Base-by-base conservation (phyloP, 768 basidiomycete genomes). In the Leccinum obscurum region DNA sequence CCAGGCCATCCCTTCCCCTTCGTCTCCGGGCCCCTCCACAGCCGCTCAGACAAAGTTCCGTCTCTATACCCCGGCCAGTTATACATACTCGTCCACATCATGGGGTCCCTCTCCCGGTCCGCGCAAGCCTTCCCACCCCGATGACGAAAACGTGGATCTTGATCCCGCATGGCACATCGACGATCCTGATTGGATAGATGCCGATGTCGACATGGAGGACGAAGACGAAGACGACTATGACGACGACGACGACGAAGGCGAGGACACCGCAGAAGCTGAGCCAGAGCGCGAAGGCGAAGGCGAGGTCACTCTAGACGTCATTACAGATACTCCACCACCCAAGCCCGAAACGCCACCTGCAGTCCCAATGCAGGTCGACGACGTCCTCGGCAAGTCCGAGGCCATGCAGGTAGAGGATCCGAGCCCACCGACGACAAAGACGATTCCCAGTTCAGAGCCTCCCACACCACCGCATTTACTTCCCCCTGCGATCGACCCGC, bases 51-150 rank as follows among this genome's bases (percentile, higher is more conserved):
- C 73, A 6, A 68, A 64, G 22, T 74, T 74, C 26, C 62, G 72
- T n/a, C 62, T 73, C 6, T 73, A 73, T 41, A 74, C 72, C 35
- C 72, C 72, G 0, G 72, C 72, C 8, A 73, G 73, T n/a, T 73
- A 73, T 46, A 74, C 71, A 1, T 74, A 72, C 20, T 71, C 65
- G 0, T 61, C 65, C 30, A 60, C 63, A 13, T 62, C 71, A 0
- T 71, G 71, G 65, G 61, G 46, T 0, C 59, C 70, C 6, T 48
- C 59, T 3, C 52, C 63, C 1, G 61, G 41, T 3, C 2, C 64
- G 0, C 62, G 56, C 64, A 69, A 66, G 13, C 6, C 60, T 5
- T 68, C 34, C 13, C 54, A 61, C 4, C 0, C 62, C 24, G 66
- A 71, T 15, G 61, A 61, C n/a, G 68, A 72, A 1, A 24, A 15